Percentiles rank a stretch among this genome's conserved stretches.
These are phyloP conservation scores for Monilinia fructicola DNA, from an alignment of 2,329 filamentous ascomycete genomes.

Conservation along the genomic window DNA sequence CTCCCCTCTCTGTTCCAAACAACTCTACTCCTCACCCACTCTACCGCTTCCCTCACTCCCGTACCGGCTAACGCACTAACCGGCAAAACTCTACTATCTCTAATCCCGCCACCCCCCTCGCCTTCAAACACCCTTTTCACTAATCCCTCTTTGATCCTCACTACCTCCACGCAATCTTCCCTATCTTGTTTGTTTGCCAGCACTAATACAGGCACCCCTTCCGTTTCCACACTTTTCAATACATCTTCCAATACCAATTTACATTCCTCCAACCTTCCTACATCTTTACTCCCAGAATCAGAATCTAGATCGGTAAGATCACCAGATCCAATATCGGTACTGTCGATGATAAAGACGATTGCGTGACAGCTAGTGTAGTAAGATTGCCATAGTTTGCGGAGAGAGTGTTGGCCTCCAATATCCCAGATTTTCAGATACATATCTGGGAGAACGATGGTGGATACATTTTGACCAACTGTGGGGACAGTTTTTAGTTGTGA, in stretches of 20 bases:
- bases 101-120: slow-evolving; percentile 79
- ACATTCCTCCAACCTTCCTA: slow-evolving; percentile 79
- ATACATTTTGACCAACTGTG: slow-evolving; percentile 95
- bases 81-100: slow-evolving; percentile 87
- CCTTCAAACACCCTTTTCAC: slow-evolving; percentile 96
- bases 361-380: slow-evolving; percentile 95
- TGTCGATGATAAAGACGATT: slow-evolving; percentile 97
- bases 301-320: slow-evolving; percentile 24
- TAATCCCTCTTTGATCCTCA: slow-evolving; percentile 93
- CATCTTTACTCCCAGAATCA: slow-evolving; percentile 41
- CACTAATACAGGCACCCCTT: slow-evolving; percentile 87
- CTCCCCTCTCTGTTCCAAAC: slow-evolving; percentile 95
- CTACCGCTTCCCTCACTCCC: slow-evolving; percentile 91
- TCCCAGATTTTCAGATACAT: slow-evolving; percentile 99
- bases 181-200: slow-evolving; percentile 97
- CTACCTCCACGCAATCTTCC: slow-evolving; percentile 96
- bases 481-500: slow-evolving; percentile 81
- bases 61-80: slow-evolving; percentile 86
- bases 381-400: slow-evolving; percentile 90
- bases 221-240: slow-evolving; percentile 80
- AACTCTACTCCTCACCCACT: slow-evolving; percentile 89
- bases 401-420: slow-evolving; percentile 85
- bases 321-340: slow-evolving; percentile 86
- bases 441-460: slow-evolving; percentile 83
- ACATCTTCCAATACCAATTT: slow-evolving; percentile 86